Conservation (phyloP, 768 basidiomycete genomes). For the Serendipita sp. region DNA sequence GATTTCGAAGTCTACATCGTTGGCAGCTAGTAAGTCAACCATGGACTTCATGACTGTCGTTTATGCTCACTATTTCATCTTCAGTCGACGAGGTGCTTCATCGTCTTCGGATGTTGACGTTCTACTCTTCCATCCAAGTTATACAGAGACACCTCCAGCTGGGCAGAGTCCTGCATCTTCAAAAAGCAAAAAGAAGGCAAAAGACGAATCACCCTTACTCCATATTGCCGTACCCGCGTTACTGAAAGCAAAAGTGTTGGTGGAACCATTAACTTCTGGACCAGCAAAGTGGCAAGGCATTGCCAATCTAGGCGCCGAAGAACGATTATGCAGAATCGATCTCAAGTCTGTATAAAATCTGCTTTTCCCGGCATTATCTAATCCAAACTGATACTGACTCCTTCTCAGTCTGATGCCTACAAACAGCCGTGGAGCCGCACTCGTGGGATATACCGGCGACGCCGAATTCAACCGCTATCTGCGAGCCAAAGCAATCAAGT, state of each 20-base stretch:
- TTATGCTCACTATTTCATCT: background rate
- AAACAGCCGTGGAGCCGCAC: slow-evolving; percentile 36
- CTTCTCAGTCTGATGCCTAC: slow-evolving; percentile 26
- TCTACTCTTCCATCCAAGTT: slow-evolving; percentile 31
- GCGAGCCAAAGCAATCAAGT: slow-evolving; percentile 26
- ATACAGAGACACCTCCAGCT: slow-evolving; percentile 29
- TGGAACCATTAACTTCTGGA: slow-evolving; percentile 21
- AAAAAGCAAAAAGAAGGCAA: background rate
- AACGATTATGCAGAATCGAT: slow-evolving; percentile 16
- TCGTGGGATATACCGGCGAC: slow-evolving; percentile 44
- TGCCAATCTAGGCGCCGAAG: slow-evolving; percentile 15
- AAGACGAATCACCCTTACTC: slow-evolving; percentile 19
- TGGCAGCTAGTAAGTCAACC: slow-evolving; percentile 39
- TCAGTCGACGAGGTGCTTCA: slow-evolving; percentile 33
- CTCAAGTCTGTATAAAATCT: slow-evolving; percentile 16
- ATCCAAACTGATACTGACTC: background rate
- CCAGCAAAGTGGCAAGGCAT: slow-evolving; percentile 37
- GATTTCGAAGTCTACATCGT: slow-evolving; percentile 36
- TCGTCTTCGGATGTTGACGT: slow-evolving; percentile 27
- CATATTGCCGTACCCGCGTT: slow-evolving; percentile 29
- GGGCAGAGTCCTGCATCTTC: slow-evolving; percentile 4
- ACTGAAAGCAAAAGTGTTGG: slow-evolving; percentile 30
- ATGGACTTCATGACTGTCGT: background rate
- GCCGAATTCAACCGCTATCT: slow-evolving; percentile 29
- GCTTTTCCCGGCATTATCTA: background rate